Percentiles rank a stretch among this genome's conserved stretches.
These are phyloP conservation scores for Colletotrichum sidae DNA, from an alignment of 2,329 filamentous ascomycete species.

Conservation along the genomic window DNA sequence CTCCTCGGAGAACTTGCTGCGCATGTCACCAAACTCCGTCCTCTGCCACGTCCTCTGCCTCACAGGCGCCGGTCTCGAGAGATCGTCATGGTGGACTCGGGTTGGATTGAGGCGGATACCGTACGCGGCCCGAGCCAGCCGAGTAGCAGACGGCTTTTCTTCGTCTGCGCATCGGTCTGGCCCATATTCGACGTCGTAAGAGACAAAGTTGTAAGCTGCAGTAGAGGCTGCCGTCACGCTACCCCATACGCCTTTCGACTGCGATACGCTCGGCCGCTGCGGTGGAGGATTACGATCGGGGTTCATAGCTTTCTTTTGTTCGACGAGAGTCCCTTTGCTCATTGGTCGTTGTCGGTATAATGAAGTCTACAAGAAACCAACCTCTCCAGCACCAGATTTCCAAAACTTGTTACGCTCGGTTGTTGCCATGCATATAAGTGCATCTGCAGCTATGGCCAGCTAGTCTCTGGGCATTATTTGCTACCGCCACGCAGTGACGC, in stretches of 20 bases:
- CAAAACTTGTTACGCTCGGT: constrained; percentile 1
- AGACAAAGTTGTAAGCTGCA: constrained; percentile 28
- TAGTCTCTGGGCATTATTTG: constrained; percentile 1
- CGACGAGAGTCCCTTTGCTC: background rate
- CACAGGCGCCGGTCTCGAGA: constrained; percentile 20
- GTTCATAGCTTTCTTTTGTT: constrained; percentile 22
- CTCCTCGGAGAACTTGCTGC: constrained; percentile 18
- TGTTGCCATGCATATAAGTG: constrained; percentile 27
- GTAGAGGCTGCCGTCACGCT: constrained; percentile 24
- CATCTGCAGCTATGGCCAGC: background rate
- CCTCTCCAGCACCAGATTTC: background rate
- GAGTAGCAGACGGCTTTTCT: constrained; percentile 24
- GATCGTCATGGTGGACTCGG: constrained; percentile 23
- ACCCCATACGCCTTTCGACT: constrained; percentile 10
- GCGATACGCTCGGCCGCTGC: constrained; percentile 12
- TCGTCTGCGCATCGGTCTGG: constrained; percentile 27
- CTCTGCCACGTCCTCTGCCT: constrained; percentile 31
- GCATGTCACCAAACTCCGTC: constrained; percentile 1
- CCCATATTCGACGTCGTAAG: constrained; percentile 31
- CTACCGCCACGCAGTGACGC: constrained; percentile 24
- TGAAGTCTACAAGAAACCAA: constrained; percentile 6
- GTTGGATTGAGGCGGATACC: constrained; percentile 27
- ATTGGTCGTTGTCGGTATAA: constrained; percentile 13
- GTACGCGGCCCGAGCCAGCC: constrained; percentile 26
- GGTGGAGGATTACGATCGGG: constrained; percentile 9